Evolutionary conservation across 1,284 basidiomycete species (phyloP).

Genomic region (Xerocomus amazonicus): DNA sequence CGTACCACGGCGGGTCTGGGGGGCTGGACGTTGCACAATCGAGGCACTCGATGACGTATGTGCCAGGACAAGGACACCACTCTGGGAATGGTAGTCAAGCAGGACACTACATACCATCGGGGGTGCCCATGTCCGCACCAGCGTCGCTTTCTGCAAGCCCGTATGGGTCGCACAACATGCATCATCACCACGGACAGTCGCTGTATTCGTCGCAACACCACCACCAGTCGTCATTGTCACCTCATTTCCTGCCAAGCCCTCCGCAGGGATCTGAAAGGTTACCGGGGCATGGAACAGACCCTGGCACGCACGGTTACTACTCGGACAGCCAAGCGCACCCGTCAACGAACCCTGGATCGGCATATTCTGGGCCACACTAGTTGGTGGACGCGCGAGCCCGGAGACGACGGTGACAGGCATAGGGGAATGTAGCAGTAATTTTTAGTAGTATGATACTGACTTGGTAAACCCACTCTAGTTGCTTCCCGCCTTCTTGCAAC

Average conservation of each 20-base stretch:
- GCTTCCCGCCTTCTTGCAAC: constrained; percentile 28
- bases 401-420: constrained; percentile 18
- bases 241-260: constrained; percentile 30
- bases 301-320: constrained; percentile 29
- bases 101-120: constrained; percentile 40
- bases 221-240: constrained; percentile 29
- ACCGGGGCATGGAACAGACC: constrained; percentile 32
- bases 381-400: constrained; percentile 9
- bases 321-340: constrained; percentile 40
- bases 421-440: constrained; percentile 34
- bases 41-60: constrained; percentile 30
- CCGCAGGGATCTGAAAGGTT: constrained; percentile 30
- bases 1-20: constrained; percentile 23
- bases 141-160: constrained; percentile 45
- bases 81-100: constrained; percentile 34
- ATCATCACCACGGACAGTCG: constrained; percentile 29
- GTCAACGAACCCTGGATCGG: constrained; percentile 43
- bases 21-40: constrained; percentile 29
- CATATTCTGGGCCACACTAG: constrained; percentile 48
- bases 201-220: constrained; percentile 32
- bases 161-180: constrained; percentile 39
- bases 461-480: constrained; percentile 32
- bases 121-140: constrained; percentile 52
- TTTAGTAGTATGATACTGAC: constrained; percentile 33
- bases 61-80: constrained; percentile 33